Evolutionary conservation across 2,329 filamentous ascomycete species (phyloP), one percentile per base, ranked within the genome.

Genomic region (Fusarium secorum): DNA sequence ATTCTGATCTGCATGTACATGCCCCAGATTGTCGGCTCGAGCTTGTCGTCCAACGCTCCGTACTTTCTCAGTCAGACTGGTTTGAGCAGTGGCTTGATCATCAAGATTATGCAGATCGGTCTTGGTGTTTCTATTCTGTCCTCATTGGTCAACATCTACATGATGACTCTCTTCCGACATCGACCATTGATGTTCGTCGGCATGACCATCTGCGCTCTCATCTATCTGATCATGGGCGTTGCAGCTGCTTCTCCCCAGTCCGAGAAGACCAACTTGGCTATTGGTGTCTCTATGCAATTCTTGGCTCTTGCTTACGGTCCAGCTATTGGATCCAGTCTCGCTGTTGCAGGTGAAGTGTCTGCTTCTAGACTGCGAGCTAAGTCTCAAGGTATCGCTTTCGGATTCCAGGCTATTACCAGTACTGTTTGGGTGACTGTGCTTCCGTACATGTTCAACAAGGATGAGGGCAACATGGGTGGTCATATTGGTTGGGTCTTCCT

Each of bases 1-100:
- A 66, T 66, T 39, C 33, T 66, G 22, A 64, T 66, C 28, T 64
- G 63, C 32, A 66, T 66, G 51, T 66, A 66, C 26, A 66, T 66
- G 63, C 63, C 60, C 3, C 60, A 66, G 51, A 66, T 66, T 30
- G 44, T 44, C 0, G 60, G 63, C 5, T 18, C 60, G 1, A 64
- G 59, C 11, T 24, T 66, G n/a, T 66, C 51, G 0, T 66, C 60
- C 22, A 66, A 66, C 5, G 63, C 56, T 22, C 60, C 56, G 4
- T 63, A 63, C 38, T 63, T 63, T 7, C 56, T 63, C 3, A 61
- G 11, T 1, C 56, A 63, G 15, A 63, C 60, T 20, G 56, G 60
- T 0, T 58, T 61, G 20, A 53, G 26, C 3, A 63, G 60, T 11
- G 38, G 38, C 0, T 53, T 63, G 18, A 63, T 61, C 38, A 52